A percentile compares a stretch with the other conserved stretches of the same genome.
Conservation (phyloP, 495 filamentous ascomycete species). For the Parathielavia hyrcaniae region DNA sequence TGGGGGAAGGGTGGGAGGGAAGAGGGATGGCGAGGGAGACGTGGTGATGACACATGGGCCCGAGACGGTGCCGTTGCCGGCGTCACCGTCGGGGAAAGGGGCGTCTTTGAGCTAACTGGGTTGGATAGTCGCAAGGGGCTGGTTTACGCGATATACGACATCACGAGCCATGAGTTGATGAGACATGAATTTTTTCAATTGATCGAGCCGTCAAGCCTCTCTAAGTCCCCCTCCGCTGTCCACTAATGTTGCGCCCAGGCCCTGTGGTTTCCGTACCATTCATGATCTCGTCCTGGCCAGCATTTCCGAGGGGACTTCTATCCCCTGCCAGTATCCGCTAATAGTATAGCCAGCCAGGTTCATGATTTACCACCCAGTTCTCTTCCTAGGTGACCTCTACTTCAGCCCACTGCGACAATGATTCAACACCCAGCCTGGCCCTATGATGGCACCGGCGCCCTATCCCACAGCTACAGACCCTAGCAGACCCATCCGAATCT, state of each 20-base stretch:
- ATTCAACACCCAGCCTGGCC: too few relatives aligned
- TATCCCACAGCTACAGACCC: not conserved
- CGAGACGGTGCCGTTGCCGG: constrained; percentile 12
- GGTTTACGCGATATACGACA: not conserved
- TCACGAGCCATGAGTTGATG: not conserved
- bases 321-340: too few relatives aligned
- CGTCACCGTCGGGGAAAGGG: constrained; percentile 1
- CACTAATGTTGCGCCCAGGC: too few relatives aligned
- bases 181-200: not conserved
- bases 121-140: not conserved
- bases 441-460: too few relatives aligned
- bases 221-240: too few relatives aligned
- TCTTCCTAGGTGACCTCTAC: too few relatives aligned
- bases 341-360: too few relatives aligned
- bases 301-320: too few relatives aligned
- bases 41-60: constrained; percentile 14
- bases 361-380: too few relatives aligned
- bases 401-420: too few relatives aligned
- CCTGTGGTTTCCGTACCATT: too few relatives aligned
- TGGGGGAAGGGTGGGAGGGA: not conserved
- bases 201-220: not conserved
- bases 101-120: not conserved
- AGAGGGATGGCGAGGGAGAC: constrained; percentile 17
- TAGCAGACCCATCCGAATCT: not conserved
- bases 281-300: too few relatives aligned